Evolutionary conservation across 306 rosid genomes (phyloP), one percentile per base, ranked within the genome.

Genomic region (Biancaea sappan): DNA sequence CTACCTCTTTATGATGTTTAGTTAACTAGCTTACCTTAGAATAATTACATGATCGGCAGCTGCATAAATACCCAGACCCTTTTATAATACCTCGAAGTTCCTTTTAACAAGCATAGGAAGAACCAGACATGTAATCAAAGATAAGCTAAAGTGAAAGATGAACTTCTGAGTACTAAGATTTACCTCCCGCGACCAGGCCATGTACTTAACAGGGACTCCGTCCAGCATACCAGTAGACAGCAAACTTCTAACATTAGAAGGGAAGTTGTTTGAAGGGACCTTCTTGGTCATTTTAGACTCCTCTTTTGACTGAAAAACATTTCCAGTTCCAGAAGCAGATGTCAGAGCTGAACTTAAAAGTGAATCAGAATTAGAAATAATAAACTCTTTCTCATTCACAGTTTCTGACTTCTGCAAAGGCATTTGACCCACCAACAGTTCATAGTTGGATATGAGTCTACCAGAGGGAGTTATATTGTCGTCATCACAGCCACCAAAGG

Each of bases 121-220:
- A 51, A 73, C 71, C 43, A 71, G 26, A 77, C 11, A 66, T 26
- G 79, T 85, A 75, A 86, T 65, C 51, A 61, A 61, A 75, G 54
- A 74, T 69, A 37, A 62, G 26, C 54, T 46, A 79, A 62, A 29
- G 50, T 72, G 31, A 52, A 59, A 66, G 60, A 67, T 46, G 63
- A 78, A 77, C 77, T 69, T 63, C 54, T 21, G 66, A 69, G 59
- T 51, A 69, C 73, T 29, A 40, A 53, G 66, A 53, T 80, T 79
- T 84, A 84, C 91, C 88, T 87, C 88, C 82, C 85, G 75, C 0
- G 91, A 84, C 91, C 91, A 87, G 31, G 91, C 82, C 70, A 78
- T 77, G 66, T 84, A 87, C 78, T 82, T 87, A 44, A 87, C 91
- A 51, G 91, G 80, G 35, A 87, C 89, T 68, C 89, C 91, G 78